Evolutionary conservation across 1,284 basidiomycete species (phyloP).

Genomic region (Heliocybe sulcata): DNA sequence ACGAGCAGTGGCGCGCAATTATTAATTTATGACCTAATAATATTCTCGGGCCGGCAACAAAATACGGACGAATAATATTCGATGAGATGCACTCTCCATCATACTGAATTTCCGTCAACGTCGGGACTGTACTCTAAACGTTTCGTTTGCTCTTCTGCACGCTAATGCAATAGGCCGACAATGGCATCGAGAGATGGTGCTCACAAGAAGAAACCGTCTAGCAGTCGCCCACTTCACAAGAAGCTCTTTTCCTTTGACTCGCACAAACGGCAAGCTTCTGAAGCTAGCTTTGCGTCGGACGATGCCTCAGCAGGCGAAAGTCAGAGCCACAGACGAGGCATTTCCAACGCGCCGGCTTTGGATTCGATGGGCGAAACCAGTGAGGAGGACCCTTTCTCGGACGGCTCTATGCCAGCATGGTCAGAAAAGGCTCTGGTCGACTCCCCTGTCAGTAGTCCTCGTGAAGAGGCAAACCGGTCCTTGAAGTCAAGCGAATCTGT

Average conservation of each 20-base stretch:
- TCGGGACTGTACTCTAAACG: too few relatives aligned
- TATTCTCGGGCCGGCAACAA: too few relatives aligned
- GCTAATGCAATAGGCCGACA: not conserved
- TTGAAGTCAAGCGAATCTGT: not conserved
- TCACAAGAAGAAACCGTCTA: slow-evolving; percentile 21
- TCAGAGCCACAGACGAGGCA: not conserved
- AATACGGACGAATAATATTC: too few relatives aligned
- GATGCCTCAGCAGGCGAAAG: not conserved
- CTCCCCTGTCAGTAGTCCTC: slow-evolving; percentile 10
- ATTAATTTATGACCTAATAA: too few relatives aligned
- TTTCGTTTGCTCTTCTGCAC: too few relatives aligned
- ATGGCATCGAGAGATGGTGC: not conserved
- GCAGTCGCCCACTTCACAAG: slow-evolving; percentile 20
- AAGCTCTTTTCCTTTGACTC: slow-evolving; percentile 28
- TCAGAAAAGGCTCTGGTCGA: slow-evolving; percentile 13
- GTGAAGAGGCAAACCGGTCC: not conserved
- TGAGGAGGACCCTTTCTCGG: slow-evolving; percentile 9
- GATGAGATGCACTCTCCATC: too few relatives aligned
- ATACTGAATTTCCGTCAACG: too few relatives aligned
- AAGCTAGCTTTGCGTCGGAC: slow-evolving; percentile 16
- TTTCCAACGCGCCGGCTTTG: slow-evolving; percentile 5
- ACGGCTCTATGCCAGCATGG: slow-evolving; percentile 9
- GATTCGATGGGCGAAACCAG: slow-evolving; percentile 9
- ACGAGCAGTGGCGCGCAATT: too few relatives aligned
- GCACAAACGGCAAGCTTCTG: slow-evolving; percentile 15